Evolutionary conservation across 164 flowering plant genomes (phyloP), one percentile per base, ranked within the genome.

Genomic region (Aristolochia californica): DNA sequence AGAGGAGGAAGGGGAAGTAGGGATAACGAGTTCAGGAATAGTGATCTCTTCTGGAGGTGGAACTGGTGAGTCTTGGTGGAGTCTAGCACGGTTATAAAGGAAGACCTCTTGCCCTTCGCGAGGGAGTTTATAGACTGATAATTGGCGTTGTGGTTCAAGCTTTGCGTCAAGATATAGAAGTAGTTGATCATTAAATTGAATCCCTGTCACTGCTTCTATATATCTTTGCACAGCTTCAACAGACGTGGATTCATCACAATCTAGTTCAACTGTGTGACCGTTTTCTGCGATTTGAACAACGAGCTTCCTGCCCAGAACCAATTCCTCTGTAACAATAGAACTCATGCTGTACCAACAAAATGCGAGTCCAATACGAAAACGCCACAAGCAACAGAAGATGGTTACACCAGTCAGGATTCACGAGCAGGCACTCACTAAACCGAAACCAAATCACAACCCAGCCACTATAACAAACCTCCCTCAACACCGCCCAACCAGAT

Each of bases 231-330:
- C 87, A 4, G 72, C 72, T 60, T 81, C 96, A 24, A 94, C 96
- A 2, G 62, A 64, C 0, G 83, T 80, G 11, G 73, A 69, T 53
- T 77, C 99, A 67, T 82, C 73, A 34, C 94, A 94, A 17, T 84
- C 84, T 16, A 94, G 59, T 72, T 81, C 84, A 57, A 76, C 78
- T 14, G 91, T 78, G 56, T 70, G 93, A 18, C 99, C 99, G 70
- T 90, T 88, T 65, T 90, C 97, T 8, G 96, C 94, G 54, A 91
- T 71, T 61, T 78, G 84, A 56, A 94, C 83, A 45, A 79, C 34
- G 43, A 94, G 82, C 75, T 83, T 90, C 58, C 83, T 77, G 44
- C 66, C 72, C 11, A 65, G 64, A 55, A 74, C 74, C 21, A 61
- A 71, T 49, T 68, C 78, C 62, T 65, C 82, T 0, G 76, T 61